Conservation (phyloP, 179 eudicot genomes). For the Beta lomatogona region DNA sequence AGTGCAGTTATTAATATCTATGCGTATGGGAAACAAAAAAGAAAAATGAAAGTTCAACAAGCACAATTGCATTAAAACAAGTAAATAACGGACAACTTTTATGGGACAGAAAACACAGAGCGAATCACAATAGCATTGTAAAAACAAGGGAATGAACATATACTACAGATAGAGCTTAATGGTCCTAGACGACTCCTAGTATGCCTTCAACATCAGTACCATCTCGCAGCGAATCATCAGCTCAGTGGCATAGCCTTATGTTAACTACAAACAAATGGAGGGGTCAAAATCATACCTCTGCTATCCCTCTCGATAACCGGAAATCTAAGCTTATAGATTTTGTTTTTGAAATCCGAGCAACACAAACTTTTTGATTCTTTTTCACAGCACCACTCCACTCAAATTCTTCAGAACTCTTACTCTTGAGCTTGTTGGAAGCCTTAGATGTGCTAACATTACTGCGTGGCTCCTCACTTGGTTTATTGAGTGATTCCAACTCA, state of each 20-base stretch:
- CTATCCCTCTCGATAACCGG: conserved; percentile 92
- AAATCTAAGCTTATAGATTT: conserved; percentile 87
- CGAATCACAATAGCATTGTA: background rate
- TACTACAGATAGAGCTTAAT: background rate
- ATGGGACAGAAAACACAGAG: background rate
- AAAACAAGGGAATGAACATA: background rate
- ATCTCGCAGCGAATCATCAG: conserved; percentile 3
- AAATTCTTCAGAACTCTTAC: conserved; percentile 40
- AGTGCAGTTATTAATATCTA: background rate
- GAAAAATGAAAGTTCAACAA: background rate
- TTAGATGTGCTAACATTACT: conserved; percentile 44
- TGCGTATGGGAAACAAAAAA: background rate
- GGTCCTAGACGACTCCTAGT: background rate
- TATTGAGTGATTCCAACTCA: conserved; percentile 43
- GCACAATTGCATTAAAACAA: background rate
- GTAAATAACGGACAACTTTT: background rate
- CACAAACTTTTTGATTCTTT: conserved; percentile 63
- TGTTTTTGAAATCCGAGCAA: conserved; percentile 71
- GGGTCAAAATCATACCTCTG: conserved; percentile 59
- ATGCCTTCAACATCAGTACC: background rate
- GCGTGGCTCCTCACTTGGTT: conserved; percentile 46
- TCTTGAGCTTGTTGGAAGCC: conserved; percentile 43
- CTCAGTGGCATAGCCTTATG: conserved; percentile 5
- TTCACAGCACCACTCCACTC: conserved; percentile 57
- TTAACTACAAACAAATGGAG: background rate